A percentile compares a stretch with the other conserved stretches of the same genome.
phyloP scores from a whole-genome alignment of 306 rosid genomes.

The Rosa chinensis region DNA sequence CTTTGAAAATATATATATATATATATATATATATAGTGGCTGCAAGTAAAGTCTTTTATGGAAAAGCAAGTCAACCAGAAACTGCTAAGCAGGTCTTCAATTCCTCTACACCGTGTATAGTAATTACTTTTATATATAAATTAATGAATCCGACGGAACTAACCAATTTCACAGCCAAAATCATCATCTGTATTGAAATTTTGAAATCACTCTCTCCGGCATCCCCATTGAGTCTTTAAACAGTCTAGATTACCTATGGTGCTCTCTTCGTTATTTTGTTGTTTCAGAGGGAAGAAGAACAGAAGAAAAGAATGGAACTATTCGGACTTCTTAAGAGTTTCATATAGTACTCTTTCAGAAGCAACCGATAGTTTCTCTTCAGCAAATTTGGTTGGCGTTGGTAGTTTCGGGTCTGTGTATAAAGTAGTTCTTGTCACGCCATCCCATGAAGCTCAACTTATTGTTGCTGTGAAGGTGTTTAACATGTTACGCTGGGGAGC shows the following conservation, averaged over 20 bases:
- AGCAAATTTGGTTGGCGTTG: neutral
- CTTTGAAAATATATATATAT: too few species aligned
- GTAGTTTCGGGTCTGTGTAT: neutral
- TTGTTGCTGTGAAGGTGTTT: neutral
- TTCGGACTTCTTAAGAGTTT: neutral
- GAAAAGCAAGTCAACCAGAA: neutral
- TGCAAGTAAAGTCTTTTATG: neutral
- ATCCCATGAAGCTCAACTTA: neutral
- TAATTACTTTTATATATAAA: too few species aligned
- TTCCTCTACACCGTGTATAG: neutral
- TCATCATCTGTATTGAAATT: too few species aligned
- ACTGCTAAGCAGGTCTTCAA: neutral
- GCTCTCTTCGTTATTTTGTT: neutral
- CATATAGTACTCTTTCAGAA: neutral
- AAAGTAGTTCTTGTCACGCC: neutral
- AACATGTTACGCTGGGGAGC: neutral
- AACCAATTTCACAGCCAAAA: neutral
- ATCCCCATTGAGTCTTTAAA: neutral
- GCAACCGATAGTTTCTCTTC: neutral
- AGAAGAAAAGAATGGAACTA: neutral
- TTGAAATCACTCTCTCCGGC: too few species aligned
- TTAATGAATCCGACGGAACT: neutral
- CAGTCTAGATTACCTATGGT: neutral
- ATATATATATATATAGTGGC: too few species aligned
- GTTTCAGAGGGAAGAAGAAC: neutral